A percentile compares a stretch with the other conserved stretches of the same genome.
Conservation (phyloP, 768 basidiomycete genomes). For the Lactarius evosmus region DNA sequence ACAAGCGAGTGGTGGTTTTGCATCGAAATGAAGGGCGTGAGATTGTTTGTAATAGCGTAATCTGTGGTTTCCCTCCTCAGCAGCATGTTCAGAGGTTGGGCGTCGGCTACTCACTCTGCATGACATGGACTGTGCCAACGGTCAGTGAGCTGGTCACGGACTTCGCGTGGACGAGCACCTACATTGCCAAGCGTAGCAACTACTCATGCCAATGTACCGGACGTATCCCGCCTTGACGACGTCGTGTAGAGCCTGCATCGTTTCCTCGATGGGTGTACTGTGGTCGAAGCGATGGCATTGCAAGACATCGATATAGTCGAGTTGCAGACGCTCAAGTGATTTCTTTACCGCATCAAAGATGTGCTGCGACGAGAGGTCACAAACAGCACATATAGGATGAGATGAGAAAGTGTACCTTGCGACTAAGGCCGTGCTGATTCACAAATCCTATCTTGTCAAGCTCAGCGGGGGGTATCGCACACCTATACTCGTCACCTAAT, state of each 20-base stretch:
- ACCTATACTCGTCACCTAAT: neutral
- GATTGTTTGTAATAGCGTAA: conserved; percentile 23
- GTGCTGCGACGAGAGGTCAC: conserved; percentile 41
- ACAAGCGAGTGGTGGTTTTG: conserved; percentile 34
- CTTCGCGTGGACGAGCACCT: conserved; percentile 9
- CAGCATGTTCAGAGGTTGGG: conserved; percentile 13
- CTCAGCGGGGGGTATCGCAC: neutral
- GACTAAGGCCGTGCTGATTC: conserved; percentile 38
- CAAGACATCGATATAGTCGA: conserved; percentile 74
- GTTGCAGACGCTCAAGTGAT: conserved; percentile 61
- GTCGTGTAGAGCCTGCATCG: conserved; percentile 41
- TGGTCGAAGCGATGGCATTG: conserved; percentile 47
- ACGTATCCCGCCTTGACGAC: conserved; percentile 40
- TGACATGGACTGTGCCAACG: conserved; percentile 15
- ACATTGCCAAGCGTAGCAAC: conserved; percentile 35
- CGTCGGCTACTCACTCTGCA: conserved; percentile 21
- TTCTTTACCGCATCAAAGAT: conserved; percentile 68
- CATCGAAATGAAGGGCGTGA: conserved; percentile 27
- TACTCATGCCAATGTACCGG: conserved; percentile 36
- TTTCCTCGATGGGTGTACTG: conserved; percentile 35
- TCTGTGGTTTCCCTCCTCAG: conserved; percentile 23
- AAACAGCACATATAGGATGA: neutral
- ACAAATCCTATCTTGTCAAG: conserved; percentile 35
- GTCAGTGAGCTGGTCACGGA: conserved; percentile 13
- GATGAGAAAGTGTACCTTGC: conserved; percentile 34